These are phyloP conservation scores for Chlorella vulgaris DNA, from an alignment of 139 green algal genomes.

Conservation along the genomic window DNA sequence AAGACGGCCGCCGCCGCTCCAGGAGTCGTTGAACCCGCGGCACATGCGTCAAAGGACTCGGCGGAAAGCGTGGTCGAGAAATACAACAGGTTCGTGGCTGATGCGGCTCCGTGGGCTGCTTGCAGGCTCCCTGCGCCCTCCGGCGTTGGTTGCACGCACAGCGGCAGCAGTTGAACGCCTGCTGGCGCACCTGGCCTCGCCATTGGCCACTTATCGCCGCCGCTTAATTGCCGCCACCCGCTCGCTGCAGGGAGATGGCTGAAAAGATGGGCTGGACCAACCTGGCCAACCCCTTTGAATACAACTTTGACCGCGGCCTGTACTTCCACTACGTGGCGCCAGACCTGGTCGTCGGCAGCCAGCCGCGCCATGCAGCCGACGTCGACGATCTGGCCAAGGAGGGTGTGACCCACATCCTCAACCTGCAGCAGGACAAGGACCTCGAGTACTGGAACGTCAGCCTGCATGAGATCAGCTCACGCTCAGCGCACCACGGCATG, in stretches of 20 bases:
- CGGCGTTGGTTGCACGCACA: too few species aligned
- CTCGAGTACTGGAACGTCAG: conserved; percentile 54
- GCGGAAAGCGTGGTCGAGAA: not conserved
- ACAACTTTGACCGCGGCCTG: conserved; percentile 64
- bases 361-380: conserved; percentile 62
- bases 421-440: conserved; percentile 75
- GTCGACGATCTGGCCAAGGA: conserved; percentile 49
- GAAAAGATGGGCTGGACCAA: conserved; percentile 58
- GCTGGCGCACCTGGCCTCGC: too few species aligned
- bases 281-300: conserved; percentile 54
- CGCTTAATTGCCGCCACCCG: too few species aligned
- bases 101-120: too few species aligned
- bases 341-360: conserved; percentile 64
- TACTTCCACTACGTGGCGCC: conserved; percentile 76
- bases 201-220: too few species aligned
- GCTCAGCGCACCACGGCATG: conserved; percentile 54
- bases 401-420: conserved; percentile 38
- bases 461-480: conserved; percentile 39
- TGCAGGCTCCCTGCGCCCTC: too few species aligned
- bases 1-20: not conserved
- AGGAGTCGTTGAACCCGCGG: not conserved
- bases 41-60: not conserved
- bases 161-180: too few species aligned
- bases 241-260: conserved; percentile 33
- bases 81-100: conserved; percentile 4